phyloP scores from a whole-genome alignment of 352 stramenopile genomes.

The Hyaloperonospora brassicae region DNA sequence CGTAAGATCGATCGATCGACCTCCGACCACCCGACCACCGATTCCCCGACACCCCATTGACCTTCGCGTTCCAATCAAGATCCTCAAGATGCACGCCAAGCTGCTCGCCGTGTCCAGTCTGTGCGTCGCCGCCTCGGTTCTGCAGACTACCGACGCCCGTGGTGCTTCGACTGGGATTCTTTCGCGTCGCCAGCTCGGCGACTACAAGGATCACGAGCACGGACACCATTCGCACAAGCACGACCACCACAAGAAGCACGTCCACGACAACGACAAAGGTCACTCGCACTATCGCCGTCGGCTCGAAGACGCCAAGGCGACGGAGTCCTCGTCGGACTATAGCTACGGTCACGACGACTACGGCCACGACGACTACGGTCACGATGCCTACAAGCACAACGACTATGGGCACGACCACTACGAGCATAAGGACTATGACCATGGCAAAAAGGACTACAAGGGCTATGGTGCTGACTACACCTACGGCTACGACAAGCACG shows the following conservation, averaged over 20 bases:
- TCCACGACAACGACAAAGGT: conserved; percentile 7
- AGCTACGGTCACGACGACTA: conserved; percentile 10
- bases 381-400: conserved; percentile 3
- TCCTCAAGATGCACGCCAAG: conserved; percentile 17
- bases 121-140: conserved; percentile 9
- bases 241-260: conserved; percentile 6
- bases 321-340: conserved; percentile 14
- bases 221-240: conserved; percentile 9
- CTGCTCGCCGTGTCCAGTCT: conserved; percentile 10
- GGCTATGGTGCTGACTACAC: conserved; percentile 3
- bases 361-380: conserved; percentile 1
- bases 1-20: too few relatives aligned
- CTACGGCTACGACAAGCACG: neutral
- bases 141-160: conserved; percentile 11
- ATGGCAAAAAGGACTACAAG: conserved; percentile 5
- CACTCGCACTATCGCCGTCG: conserved; percentile 16
- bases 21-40: too few relatives aligned
- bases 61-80: too few relatives aligned
- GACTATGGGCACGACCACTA: conserved; percentile 5
- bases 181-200: conserved; percentile 10
- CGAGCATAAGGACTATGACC: conserved; percentile 1
- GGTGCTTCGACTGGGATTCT: neutral
- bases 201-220: conserved; percentile 16
- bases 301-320: conserved; percentile 13
- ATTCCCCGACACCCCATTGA: too few relatives aligned